phyloP scores from a whole-genome alignment of 495 filamentous ascomycete genomes.

The Penicillium simplicissimum region DNA sequence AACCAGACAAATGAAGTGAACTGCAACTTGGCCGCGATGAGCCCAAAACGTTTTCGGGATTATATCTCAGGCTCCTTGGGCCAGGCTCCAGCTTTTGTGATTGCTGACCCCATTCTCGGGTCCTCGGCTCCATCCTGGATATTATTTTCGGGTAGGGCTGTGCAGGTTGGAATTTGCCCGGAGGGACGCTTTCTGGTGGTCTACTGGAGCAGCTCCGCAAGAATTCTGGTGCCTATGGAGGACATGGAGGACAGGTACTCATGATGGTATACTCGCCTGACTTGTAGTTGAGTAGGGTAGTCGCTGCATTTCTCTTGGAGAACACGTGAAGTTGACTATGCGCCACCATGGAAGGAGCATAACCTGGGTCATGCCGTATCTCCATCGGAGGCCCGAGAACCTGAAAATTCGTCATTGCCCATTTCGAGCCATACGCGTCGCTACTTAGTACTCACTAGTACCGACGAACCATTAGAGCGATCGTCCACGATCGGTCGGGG shows the following conservation, averaged over 20 bases:
- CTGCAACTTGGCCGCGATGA: not conserved
- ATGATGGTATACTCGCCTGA: too few relatives aligned
- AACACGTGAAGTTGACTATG: not conserved
- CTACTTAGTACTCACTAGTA: too few relatives aligned
- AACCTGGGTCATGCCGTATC: not conserved
- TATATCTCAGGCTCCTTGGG: not conserved
- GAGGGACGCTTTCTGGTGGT: not conserved
- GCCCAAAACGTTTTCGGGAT: too few relatives aligned
- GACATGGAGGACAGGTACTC: too few relatives aligned
- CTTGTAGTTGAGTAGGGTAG: too few relatives aligned
- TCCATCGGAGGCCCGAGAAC: not conserved
- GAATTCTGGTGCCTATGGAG: constrained; percentile 9
- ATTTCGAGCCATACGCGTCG: not conserved
- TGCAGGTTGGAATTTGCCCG: not conserved
- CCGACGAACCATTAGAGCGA: not conserved
- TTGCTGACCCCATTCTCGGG: not conserved
- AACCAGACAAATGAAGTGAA: not conserved
- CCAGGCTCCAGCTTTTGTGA: not conserved
- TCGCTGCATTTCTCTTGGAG: too few relatives aligned
- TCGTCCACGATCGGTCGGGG: constrained; percentile 1
- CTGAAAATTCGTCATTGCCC: not conserved
- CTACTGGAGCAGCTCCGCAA: not conserved
- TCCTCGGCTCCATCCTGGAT: not conserved
- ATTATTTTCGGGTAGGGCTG: constrained; percentile 15
- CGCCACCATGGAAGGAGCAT: constrained; percentile 10